These are phyloP conservation scores for Chlorella sp. DNA, from an alignment of 139 green algal species.

Conservation along the genomic window DNA sequence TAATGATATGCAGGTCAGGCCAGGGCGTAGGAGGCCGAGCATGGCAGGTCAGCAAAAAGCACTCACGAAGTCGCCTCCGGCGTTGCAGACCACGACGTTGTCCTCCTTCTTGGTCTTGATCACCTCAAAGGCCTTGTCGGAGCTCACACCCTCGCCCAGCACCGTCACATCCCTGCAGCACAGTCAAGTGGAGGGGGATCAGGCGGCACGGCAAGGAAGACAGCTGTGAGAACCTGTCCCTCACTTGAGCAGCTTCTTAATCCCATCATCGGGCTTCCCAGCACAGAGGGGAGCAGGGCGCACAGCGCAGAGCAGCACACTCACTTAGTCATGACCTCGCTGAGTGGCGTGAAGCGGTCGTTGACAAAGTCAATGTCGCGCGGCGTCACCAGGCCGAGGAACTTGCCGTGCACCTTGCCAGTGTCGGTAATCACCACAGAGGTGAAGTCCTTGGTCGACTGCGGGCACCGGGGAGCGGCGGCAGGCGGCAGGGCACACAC, in stretches of 20 bases:
- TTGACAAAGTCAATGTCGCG: constrained; percentile 80
- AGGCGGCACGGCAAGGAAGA: background rate
- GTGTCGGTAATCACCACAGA: constrained; percentile 78
- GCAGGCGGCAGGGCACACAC: too few species aligned
- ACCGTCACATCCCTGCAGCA: constrained; percentile 56
- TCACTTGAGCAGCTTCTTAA: too few species aligned
- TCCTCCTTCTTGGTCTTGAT: constrained; percentile 54
- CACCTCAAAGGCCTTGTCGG: constrained; percentile 44
- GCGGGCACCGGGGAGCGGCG: too few species aligned
- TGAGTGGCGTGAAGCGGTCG: constrained; percentile 54
- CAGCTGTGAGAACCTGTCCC: background rate
- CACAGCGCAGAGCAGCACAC: too few species aligned
- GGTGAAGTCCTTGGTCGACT: constrained; percentile 30
- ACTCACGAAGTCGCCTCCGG: constrained; percentile 53
- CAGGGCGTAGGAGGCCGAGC: too few species aligned
- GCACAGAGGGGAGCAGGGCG: too few species aligned
- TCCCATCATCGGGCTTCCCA: too few species aligned
- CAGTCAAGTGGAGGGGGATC: too few species aligned
- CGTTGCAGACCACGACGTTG: constrained; percentile 69
- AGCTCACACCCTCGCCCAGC: constrained; percentile 21
- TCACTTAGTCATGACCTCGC: constrained; percentile 71
- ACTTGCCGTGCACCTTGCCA: constrained; percentile 64
- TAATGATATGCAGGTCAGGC: too few species aligned
- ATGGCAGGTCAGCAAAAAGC: too few species aligned
- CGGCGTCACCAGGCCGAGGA: constrained; percentile 81